A percentile compares a stretch with the other conserved stretches of the same genome.
These are phyloP conservation scores for Russula ochroleuca DNA, from an alignment of 768 basidiomycete species.

Conservation along the genomic window DNA sequence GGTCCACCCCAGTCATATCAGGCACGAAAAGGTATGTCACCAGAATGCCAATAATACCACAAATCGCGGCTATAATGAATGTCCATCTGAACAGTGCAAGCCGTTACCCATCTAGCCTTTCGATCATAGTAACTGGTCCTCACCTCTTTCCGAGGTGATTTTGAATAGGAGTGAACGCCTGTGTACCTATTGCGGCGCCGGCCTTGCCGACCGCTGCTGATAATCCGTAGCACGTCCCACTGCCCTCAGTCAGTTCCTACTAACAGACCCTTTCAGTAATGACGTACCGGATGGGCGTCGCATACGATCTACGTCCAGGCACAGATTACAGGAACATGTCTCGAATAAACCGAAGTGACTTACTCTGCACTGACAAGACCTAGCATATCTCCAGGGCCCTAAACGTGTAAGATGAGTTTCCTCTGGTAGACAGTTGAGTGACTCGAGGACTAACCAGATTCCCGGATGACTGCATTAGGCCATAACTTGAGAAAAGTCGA, in stretches of 20 bases:
- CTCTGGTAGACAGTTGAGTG: background rate
- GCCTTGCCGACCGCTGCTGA: conserved; percentile 66
- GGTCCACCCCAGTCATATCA: conserved; percentile 62
- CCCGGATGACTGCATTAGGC: conserved; percentile 68
- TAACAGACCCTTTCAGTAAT: background rate
- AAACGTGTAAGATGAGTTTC: background rate
- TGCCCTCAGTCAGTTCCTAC: conserved; percentile 25
- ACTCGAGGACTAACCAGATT: conserved; percentile 40
- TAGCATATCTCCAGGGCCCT: conserved; percentile 72
- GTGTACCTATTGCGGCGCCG: conserved; percentile 68
- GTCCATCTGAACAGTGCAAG: conserved; percentile 46
- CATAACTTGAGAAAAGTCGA: conserved; percentile 45
- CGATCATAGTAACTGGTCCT: background rate
- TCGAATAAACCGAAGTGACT: conserved; percentile 31
- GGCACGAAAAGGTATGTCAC: conserved; percentile 67
- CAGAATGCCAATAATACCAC: conserved; percentile 56
- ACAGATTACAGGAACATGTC: background rate
- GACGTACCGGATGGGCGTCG: conserved; percentile 56
- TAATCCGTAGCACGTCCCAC: conserved; percentile 67
- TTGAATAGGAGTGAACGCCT: conserved; percentile 67
- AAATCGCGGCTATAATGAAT: conserved; percentile 66
- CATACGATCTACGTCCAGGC: conserved; percentile 44
- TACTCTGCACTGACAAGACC: conserved; percentile 64
- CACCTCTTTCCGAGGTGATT: conserved; percentile 61
- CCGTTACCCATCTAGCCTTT: background rate